Evolutionary conservation across 352 stramenopile genomes (phyloP), one percentile per base, ranked within the genome.

Genomic region (Blastocystis sp.): DNA sequence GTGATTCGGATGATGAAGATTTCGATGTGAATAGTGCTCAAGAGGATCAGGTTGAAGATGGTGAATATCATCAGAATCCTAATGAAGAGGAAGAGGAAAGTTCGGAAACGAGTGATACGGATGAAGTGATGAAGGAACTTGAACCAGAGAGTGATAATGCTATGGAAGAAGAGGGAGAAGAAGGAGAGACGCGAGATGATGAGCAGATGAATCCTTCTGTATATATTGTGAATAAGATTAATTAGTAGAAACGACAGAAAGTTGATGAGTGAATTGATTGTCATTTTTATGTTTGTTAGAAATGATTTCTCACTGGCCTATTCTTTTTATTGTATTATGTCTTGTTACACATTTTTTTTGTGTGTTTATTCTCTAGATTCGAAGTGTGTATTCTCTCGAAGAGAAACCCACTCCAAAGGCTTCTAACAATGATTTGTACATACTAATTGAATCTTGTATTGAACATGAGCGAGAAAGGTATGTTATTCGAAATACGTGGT

Each of bases 1-100:
- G 96, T 65, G 94, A 97, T 90, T 96, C 93, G 2, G 90, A 93
- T 59, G 92, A 93, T 80, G 92, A 94, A 88, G 93, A 97, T 90
- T 97, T 89, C 35, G 90, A 89, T 43, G 27, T 93, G 89, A 93
- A 96, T 75, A 95, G 95, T 89, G 94, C 91, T 29, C 92, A 95
- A 46, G 91, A 94, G 63, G 92, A 91, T 65, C 90, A 93, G 37
- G 94, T 91, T 85, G 92, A 92, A 24, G 91, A 92, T 49, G 92
- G 94, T 24, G 92, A 92, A 51, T 91, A 89, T 21, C 88, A 95
- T n/a, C 92, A 93, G 19, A 91, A 91, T n/a, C 89, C 88, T 0
- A 89, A 85, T 1, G 90, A 90, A 6, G 92, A 91, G 69, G 90
- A 92, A 39, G 91, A 91, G 73, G 63, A 58, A 49, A 65, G 21